phyloP scores from a whole-genome alignment of 2,329 filamentous ascomycete genomes.

The Chalaropsis ovoidea region DNA sequence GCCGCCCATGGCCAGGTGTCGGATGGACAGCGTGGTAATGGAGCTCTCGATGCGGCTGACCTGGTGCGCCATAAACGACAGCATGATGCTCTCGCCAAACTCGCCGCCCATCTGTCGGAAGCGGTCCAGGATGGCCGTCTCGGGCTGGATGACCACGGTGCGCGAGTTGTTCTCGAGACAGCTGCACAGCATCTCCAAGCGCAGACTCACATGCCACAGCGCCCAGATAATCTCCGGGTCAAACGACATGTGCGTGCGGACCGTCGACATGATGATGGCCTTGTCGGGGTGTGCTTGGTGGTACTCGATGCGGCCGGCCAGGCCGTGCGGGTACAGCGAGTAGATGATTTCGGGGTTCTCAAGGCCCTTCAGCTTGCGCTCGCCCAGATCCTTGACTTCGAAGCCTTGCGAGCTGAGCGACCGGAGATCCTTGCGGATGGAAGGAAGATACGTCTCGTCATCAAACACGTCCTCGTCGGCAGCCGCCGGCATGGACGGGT shows the following conservation, averaged over 20 bases:
- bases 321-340: slow-evolving; percentile 82
- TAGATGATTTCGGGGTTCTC: slow-evolving; percentile 96
- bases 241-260: slow-evolving; percentile 57
- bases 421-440: slow-evolving; percentile 78
- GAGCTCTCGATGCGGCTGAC: slow-evolving; percentile 81
- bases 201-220: slow-evolving; percentile 78
- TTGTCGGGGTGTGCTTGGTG: slow-evolving; percentile 46
- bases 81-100: slow-evolving; percentile 75
- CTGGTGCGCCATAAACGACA: slow-evolving; percentile 89
- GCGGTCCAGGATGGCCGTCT: slow-evolving; percentile 69
- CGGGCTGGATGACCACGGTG: slow-evolving; percentile 53
- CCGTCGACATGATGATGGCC: slow-evolving; percentile 28
- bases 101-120: slow-evolving; percentile 62
- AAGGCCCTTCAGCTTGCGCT: slow-evolving; percentile 88
- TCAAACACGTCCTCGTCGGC: slow-evolving; percentile 56
- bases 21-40: slow-evolving; percentile 65
- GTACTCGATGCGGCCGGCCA: slow-evolving; percentile 67
- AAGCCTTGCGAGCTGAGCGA: slow-evolving; percentile 86
- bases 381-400: slow-evolving; percentile 91
- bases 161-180: slow-evolving; percentile 54
- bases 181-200: slow-evolving; percentile 88
- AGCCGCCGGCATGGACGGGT: background rate
- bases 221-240: slow-evolving; percentile 80
- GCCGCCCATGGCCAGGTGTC: slow-evolving; percentile 66
- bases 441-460: slow-evolving; percentile 61